Evolutionary conservation across 2,329 filamentous ascomycete genomes (phyloP).

Genomic region (Claviceps arundinis): DNA sequence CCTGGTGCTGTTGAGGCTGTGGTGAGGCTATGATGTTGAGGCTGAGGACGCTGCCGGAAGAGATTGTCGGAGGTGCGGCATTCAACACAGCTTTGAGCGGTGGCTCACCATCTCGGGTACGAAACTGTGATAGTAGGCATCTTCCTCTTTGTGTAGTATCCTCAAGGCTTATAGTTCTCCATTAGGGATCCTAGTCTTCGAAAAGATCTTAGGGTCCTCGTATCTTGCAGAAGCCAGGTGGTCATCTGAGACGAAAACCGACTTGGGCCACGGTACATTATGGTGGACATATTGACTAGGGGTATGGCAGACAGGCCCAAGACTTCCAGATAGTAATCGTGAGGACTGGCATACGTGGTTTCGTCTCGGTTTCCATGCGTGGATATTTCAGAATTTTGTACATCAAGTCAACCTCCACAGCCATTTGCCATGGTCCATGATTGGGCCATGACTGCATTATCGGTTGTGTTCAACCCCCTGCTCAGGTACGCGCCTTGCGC

Average conservation of each 20-base stretch:
- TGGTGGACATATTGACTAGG: background rate
- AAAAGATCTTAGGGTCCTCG: too few relatives aligned
- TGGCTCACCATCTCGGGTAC: background rate
- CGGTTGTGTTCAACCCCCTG: conserved; percentile 17
- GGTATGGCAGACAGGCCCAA: background rate
- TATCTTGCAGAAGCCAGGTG: conserved; percentile 72
- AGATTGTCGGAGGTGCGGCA: too few relatives aligned
- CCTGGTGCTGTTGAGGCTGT: too few relatives aligned
- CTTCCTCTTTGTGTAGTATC: background rate
- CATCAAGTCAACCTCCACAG: too few relatives aligned
- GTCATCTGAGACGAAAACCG: conserved; percentile 43
- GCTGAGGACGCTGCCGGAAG: too few relatives aligned
- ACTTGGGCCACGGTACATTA: conserved; percentile 47
- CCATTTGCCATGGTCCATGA: background rate
- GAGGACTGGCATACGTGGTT: too few relatives aligned
- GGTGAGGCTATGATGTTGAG: too few relatives aligned
- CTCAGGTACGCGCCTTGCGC: conserved; percentile 80
- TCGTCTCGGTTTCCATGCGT: background rate
- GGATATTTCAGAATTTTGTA: background rate
- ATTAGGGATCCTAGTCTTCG: background rate
- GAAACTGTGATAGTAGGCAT: background rate
- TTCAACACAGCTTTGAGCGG: background rate
- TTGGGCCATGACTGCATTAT: background rate
- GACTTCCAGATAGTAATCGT: background rate
- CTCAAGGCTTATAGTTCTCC: background rate